Base-by-base conservation (phyloP, 441 rosid genomes). In the Capsella rubella region DNA sequence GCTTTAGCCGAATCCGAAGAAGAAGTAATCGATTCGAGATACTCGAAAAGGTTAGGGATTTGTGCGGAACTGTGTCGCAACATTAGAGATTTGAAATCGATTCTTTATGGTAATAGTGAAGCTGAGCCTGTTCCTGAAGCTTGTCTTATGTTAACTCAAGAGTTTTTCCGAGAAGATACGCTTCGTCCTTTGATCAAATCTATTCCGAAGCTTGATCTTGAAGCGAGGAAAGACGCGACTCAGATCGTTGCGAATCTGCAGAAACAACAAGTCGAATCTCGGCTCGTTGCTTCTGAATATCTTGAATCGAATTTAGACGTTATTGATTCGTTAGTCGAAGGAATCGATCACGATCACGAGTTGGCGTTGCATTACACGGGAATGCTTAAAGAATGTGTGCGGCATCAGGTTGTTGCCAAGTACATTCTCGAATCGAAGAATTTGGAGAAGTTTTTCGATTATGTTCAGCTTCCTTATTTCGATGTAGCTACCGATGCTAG, bases 401-500 rank as follows among this genome's bases (percentile, higher is more conserved):
- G 94, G 8, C 91, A 89, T 71, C 94, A 89, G 64, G 80, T 72
- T 5, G 85, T 83, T 46, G 86, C 91, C 0, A 83, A 74, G 77
- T 89, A 89, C 71, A 89, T 91, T 14, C 74, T 91, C 78, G 88
- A 85, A 64, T 82, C 96, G 2, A 74, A 79, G 62, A 87, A 87
- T 28, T 72, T 90, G 81, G 84, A 74, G 76, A 87, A 82, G 79
- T 81, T 87, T 64, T 89, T 94, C 32, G 70, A 60, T 39, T 89
- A 80, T 61, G 82, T 90, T 12, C 97, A 91, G 76, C 84, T 82
- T 60, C 97, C 90, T 4, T 86, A 86, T 70, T 91, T 91, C 58
- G 98, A 94, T 66, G 84, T 89, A 1, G 89, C 93, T 14, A 87
- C 93, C 2, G 96, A 89, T 82, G 96, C 88, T 42, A 87, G 80